phyloP scores from a whole-genome alignment of 2,329 filamentous ascomycete species.

The Aspergillus felis region DNA sequence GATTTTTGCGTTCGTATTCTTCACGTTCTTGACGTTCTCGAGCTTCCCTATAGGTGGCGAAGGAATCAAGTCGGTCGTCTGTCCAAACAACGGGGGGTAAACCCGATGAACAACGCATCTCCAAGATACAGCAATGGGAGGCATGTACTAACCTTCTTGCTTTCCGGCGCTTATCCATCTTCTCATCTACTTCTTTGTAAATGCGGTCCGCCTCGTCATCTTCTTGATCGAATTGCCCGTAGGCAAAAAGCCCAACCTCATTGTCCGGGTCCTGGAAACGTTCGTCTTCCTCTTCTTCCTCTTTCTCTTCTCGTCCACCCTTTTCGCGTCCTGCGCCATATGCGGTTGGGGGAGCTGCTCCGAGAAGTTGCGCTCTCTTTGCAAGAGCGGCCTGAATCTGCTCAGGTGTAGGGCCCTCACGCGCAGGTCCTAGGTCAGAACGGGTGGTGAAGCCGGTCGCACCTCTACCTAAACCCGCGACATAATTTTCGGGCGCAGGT shows the following conservation, averaged over 20 bases:
- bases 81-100: conserved; percentile 59
- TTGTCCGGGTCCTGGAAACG: conserved; percentile 96
- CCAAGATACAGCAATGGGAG: conserved; percentile 25
- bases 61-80: conserved; percentile 71
- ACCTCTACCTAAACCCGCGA: conserved; percentile 94
- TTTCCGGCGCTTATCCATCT: conserved; percentile 87
- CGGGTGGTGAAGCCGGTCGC: conserved; percentile 97
- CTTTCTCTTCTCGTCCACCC: conserved; percentile 56
- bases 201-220: conserved; percentile 97
- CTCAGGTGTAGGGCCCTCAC: conserved; percentile 93
- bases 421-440: conserved; percentile 90
- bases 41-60: conserved; percentile 72
- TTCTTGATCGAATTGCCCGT: conserved; percentile 92
- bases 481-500: conserved; percentile 80
- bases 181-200: conserved; percentile 93
- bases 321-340: conserved; percentile 72
- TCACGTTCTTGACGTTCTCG: conserved; percentile 87
- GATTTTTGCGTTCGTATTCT: conserved; percentile 95
- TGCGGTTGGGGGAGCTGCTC: conserved; percentile 65
- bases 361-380: conserved; percentile 82
- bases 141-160: conserved; percentile 70
- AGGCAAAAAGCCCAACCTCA: conserved; percentile 91
- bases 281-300: conserved; percentile 70
- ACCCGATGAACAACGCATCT: conserved; percentile 62
- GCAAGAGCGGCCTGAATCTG: conserved; percentile 97